These are phyloP conservation scores for Cordyceps pruinosa DNA, from an alignment of 2,329 filamentous ascomycete species.

Conservation along the genomic window DNA sequence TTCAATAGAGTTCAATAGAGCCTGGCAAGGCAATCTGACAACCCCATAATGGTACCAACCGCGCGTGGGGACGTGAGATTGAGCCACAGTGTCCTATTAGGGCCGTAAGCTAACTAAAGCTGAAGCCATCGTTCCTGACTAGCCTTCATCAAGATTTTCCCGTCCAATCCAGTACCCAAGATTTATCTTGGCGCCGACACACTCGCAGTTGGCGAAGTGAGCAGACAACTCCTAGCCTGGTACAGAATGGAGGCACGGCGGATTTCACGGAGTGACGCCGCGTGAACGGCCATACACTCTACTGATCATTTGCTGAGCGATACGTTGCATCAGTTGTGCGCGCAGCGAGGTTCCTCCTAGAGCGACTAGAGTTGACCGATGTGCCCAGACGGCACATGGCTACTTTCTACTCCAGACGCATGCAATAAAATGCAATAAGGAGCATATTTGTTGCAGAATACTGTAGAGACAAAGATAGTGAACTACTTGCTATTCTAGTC, in stretches of 20 bases:
- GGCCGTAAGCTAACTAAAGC: not conserved
- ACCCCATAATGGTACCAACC: not conserved
- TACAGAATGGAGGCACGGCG: not conserved
- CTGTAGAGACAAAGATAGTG: no score
- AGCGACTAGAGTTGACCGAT: no score
- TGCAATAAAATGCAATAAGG: no score
- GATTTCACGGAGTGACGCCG: not conserved
- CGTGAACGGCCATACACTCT: not conserved
- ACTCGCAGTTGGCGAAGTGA: not conserved
- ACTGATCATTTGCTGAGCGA: not conserved
- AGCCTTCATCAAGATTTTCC: not conserved
- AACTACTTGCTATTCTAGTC: no score
- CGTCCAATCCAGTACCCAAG: not conserved
- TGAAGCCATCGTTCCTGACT: not conserved
- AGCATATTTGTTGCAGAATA: no score
- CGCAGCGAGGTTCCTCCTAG: not conserved
- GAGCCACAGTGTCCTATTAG: not conserved
- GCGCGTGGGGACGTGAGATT: not conserved
- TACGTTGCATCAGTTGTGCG: not conserved
- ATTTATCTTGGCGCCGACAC: not conserved
- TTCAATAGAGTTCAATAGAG: no score
- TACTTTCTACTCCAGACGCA: no score
- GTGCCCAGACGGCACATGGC: no score
- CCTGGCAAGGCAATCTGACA: not conserved
- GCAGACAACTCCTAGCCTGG: not conserved